These are phyloP conservation scores for Xylaria polymorpha DNA, from an alignment of 2,329 filamentous ascomycete genomes.

Conservation along the genomic window DNA sequence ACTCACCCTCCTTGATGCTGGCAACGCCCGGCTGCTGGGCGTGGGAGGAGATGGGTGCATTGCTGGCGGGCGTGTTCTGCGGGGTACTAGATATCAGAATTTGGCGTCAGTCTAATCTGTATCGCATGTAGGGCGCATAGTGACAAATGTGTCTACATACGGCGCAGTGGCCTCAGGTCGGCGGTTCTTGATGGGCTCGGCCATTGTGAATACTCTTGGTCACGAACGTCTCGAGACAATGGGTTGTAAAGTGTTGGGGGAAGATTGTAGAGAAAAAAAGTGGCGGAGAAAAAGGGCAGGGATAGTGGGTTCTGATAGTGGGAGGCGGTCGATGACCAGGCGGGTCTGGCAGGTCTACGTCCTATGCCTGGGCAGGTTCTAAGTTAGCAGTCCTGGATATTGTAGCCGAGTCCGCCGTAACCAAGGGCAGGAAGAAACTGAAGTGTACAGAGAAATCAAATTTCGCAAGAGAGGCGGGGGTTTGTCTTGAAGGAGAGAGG, in stretches of 20 bases:
- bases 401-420: constrained; percentile 11
- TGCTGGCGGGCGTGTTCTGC: constrained; percentile 96
- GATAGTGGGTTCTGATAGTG: constrained; percentile 43
- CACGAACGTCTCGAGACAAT: constrained; percentile 38
- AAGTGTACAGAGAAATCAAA: not conserved
- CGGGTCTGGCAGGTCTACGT: constrained; percentile 35
- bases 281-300: constrained; percentile 45
- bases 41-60: constrained; percentile 96
- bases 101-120: constrained; percentile 47
- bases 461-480: not conserved
- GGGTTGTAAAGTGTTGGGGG: constrained; percentile 41
- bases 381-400: not conserved
- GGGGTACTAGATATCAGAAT: constrained; percentile 77
- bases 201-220: constrained; percentile 60
- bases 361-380: not conserved
- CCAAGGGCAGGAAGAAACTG: constrained; percentile 1
- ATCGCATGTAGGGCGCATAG: constrained; percentile 21
- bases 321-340: constrained; percentile 38
- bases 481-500: not conserved
- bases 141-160: constrained; percentile 58
- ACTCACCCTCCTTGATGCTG: constrained; percentile 96
- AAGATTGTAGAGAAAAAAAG: constrained; percentile 43
- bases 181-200: constrained; percentile 73
- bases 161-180: constrained; percentile 68
- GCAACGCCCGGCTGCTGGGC: constrained; percentile 93